Evolutionary conservation across 768 basidiomycete genomes (phyloP).

Genomic region (Steccherinum ochraceum): DNA sequence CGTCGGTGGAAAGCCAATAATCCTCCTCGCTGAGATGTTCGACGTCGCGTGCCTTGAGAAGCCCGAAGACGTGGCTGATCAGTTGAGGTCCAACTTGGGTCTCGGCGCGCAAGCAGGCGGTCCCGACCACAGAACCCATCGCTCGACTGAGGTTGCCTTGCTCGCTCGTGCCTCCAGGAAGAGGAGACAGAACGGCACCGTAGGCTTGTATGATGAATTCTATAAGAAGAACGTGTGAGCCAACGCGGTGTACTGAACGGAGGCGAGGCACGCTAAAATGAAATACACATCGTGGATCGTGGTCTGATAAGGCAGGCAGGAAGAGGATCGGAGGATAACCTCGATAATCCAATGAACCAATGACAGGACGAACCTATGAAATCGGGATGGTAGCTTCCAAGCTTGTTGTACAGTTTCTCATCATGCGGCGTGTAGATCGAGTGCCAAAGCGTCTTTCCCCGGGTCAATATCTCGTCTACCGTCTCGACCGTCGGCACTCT

Average conservation of each 20-base stretch:
- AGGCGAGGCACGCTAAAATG: not conserved
- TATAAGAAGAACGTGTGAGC: slow-evolving; percentile 21
- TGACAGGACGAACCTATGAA: slow-evolving; percentile 70
- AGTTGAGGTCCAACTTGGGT: slow-evolving; percentile 82
- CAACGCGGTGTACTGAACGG: slow-evolving; percentile 1
- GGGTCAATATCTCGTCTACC: slow-evolving; percentile 60
- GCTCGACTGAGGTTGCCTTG: slow-evolving; percentile 84
- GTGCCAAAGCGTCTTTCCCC: slow-evolving; percentile 74
- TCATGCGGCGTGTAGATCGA: slow-evolving; percentile 87
- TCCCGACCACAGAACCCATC: slow-evolving; percentile 78
- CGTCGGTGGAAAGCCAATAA: slow-evolving; percentile 75
- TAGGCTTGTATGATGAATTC: slow-evolving; percentile 87
- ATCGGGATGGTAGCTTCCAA: slow-evolving; percentile 87
- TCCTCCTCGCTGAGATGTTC: slow-evolving; percentile 63
- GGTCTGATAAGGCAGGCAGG: slow-evolving; percentile 1
- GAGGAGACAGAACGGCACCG: slow-evolving; percentile 69
- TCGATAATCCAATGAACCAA: slow-evolving; percentile 1
- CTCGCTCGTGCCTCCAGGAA: slow-evolving; percentile 51
- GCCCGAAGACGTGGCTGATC: slow-evolving; percentile 82
- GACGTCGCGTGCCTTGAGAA: slow-evolving; percentile 73
- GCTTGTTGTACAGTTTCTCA: slow-evolving; percentile 83
- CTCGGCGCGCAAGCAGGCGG: slow-evolving; percentile 81
- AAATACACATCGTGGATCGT: not conserved
- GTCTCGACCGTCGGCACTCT: slow-evolving; percentile 58
- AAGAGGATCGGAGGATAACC: not conserved